phyloP scores from a whole-genome alignment of 768 basidiomycete genomes.

The Suillus ampliporus region DNA sequence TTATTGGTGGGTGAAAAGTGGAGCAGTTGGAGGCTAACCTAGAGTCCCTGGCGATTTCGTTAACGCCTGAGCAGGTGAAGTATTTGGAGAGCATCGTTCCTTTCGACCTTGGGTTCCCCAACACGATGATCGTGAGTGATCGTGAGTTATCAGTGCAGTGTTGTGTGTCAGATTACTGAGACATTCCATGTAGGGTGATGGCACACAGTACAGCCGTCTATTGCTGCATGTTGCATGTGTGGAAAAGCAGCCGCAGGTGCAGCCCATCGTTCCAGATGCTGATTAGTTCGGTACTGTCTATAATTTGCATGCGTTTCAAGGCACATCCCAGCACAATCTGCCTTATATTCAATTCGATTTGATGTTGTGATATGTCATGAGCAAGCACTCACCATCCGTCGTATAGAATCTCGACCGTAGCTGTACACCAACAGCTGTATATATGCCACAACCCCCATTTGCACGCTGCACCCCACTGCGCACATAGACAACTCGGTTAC shows the following conservation, averaged over 20 bases:
- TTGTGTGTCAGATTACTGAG: constrained; percentile 8
- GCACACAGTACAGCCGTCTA: constrained; percentile 23
- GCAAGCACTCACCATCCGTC: too few species aligned
- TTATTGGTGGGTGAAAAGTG: constrained; percentile 55
- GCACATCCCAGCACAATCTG: neutral
- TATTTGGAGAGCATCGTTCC: constrained; percentile 47
- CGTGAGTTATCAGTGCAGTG: constrained; percentile 27
- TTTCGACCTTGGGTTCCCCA: constrained; percentile 53
- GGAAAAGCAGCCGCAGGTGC: constrained; percentile 23
- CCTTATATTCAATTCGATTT: too few species aligned
- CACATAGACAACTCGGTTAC: too few species aligned
- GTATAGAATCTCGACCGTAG: too few species aligned
- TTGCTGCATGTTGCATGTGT: constrained; percentile 20
- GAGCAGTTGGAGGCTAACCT: constrained; percentile 60
- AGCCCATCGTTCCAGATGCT: constrained; percentile 19
- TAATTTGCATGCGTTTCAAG: neutral
- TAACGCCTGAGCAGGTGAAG: constrained; percentile 50
- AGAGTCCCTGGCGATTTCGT: constrained; percentile 51
- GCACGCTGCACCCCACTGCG: too few species aligned
- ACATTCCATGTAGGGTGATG: constrained; percentile 31
- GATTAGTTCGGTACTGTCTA: neutral
- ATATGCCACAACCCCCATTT: too few species aligned
- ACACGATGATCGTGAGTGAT: constrained; percentile 26
- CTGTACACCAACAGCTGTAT: too few species aligned
- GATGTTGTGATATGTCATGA: too few species aligned